Evolutionary conservation across 345 rosid species (phyloP).

Genomic region (Gossypium longicalyx): DNA sequence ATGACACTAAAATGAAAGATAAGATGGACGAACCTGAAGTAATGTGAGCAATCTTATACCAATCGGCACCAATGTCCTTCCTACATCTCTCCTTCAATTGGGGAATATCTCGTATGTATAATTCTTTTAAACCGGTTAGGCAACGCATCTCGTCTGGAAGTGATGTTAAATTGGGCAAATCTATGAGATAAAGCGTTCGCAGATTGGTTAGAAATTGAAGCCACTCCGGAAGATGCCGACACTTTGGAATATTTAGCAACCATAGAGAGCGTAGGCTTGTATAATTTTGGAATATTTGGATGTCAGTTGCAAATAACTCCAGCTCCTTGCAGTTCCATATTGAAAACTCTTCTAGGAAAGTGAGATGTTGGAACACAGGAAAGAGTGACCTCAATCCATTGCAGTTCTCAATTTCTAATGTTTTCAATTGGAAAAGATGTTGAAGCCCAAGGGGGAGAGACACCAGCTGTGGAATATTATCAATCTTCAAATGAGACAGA

Average conservation of each 20-base stretch:
- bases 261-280: neutral
- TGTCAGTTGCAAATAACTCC: neutral
- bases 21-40: too few relatives aligned
- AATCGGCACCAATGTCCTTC: too few relatives aligned
- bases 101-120: fast-evolving
- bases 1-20: too few relatives aligned
- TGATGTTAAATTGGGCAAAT: too few relatives aligned
- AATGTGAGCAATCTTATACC: too few relatives aligned
- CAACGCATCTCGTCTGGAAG: too few relatives aligned
- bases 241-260: neutral
- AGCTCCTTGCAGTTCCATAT: neutral
- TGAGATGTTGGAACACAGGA: neutral
- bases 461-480: neutral
- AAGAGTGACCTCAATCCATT: neutral
- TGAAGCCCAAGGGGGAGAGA: neutral
- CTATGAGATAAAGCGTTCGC: neutral
- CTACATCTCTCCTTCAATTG: too few relatives aligned
- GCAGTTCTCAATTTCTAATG: neutral
- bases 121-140: neutral
- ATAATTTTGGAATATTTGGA: neutral
- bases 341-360: neutral
- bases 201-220: neutral
- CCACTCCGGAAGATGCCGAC: neutral
- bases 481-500: neutral
- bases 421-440: neutral